A percentile compares a stretch with the other conserved stretches of the same genome.
phyloP scores from a whole-genome alignment of 306 rosid species.

The Mucuna pruriens region DNA sequence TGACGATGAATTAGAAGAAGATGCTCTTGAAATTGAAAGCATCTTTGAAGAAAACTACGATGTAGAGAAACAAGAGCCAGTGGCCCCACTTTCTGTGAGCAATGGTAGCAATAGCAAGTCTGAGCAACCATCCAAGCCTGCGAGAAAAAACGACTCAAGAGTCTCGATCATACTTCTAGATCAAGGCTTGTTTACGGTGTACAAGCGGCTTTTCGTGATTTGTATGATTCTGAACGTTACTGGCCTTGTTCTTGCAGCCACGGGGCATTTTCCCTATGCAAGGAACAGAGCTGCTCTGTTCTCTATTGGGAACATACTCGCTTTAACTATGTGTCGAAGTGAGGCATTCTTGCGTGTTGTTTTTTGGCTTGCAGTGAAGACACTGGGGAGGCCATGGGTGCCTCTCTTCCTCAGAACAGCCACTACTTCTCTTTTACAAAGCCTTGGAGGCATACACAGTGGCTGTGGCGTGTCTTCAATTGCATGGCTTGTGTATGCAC shows the following conservation, averaged over 20 bases:
- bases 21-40: background rate
- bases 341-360: constrained; percentile 53
- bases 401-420: constrained; percentile 54
- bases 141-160: constrained; percentile 40
- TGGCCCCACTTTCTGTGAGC: background rate
- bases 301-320: constrained; percentile 66
- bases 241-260: constrained; percentile 51
- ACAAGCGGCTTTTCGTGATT: constrained; percentile 53
- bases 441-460: constrained; percentile 63
- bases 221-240: constrained; percentile 44
- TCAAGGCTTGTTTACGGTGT: constrained; percentile 62
- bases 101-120: background rate
- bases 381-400: constrained; percentile 48
- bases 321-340: constrained; percentile 54
- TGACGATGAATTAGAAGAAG: constrained; percentile 22
- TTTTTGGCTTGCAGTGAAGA: constrained; percentile 45
- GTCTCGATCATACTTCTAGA: constrained; percentile 57
- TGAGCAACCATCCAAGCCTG: constrained; percentile 29
- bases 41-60: constrained; percentile 22
- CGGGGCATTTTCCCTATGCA: constrained; percentile 52
- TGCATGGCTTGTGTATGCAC: constrained; percentile 56
- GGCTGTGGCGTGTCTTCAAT: constrained; percentile 61
- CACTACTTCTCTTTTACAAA: constrained; percentile 52
- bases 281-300: constrained; percentile 50
- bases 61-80: constrained; percentile 24